phyloP scores from a whole-genome alignment of 805 yeast species.

The Maudiozyma saulgeensis region DNA sequence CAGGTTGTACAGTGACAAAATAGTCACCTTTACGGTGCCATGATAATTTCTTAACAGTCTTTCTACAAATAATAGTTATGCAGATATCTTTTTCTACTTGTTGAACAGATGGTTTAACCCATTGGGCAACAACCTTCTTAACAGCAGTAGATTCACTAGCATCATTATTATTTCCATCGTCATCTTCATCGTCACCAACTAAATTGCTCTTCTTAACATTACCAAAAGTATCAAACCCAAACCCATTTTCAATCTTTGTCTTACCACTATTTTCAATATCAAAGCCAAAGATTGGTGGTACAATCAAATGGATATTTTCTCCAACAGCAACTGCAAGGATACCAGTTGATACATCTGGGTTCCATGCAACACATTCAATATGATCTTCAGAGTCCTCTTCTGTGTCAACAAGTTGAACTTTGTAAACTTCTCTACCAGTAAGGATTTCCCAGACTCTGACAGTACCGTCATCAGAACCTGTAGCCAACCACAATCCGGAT shows the following conservation, averaged over 20 bases:
- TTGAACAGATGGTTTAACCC: slow-evolving; percentile 68
- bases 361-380: slow-evolving; percentile 80
- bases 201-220: slow-evolving; percentile 36
- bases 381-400: slow-evolving; percentile 61
- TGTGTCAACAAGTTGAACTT: slow-evolving; percentile 40
- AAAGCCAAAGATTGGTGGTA: slow-evolving; percentile 87
- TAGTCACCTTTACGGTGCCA: slow-evolving; percentile 99
- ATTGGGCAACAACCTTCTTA: slow-evolving; percentile 55
- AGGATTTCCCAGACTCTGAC: slow-evolving; percentile 94
- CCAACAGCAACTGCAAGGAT: slow-evolving; percentile 79
- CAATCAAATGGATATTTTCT: slow-evolving; percentile 63
- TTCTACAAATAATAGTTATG: slow-evolving; percentile 55
- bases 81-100: slow-evolving; percentile 61
- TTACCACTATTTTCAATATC: slow-evolving; percentile 76
- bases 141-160: slow-evolving; percentile 30
- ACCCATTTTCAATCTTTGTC: slow-evolving; percentile 76
- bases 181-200: slow-evolving; percentile 33
- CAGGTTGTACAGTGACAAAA: slow-evolving; percentile 94
- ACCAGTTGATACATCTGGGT: slow-evolving; percentile 68
- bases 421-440: slow-evolving; percentile 88
- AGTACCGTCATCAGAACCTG: slow-evolving; percentile 95
- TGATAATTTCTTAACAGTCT: slow-evolving; percentile 67
- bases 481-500: slow-evolving; percentile 88
- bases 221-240: slow-evolving; percentile 71
- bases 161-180: slow-evolving; percentile 21